Conservation (phyloP, 2,329 filamentous ascomycete species). For the Colletotrichum nymphaeae region DNA sequence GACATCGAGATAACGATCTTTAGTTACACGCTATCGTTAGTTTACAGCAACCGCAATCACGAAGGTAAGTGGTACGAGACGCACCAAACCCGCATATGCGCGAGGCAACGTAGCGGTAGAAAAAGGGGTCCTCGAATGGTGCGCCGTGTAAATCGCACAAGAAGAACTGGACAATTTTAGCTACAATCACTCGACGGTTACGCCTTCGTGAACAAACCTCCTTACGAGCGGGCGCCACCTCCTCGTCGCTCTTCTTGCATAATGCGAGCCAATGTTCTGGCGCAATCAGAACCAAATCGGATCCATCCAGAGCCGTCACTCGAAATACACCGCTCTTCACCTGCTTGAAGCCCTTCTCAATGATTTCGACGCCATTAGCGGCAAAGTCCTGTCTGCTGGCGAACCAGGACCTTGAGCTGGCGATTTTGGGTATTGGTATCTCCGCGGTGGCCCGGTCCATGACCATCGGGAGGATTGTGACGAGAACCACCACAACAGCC, state of each 20-base stretch:
- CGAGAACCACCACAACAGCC: background rate
- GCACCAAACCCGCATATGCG: conserved; percentile 29
- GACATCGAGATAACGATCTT: conserved; percentile 23
- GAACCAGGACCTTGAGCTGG: conserved; percentile 27
- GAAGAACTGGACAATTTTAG: conserved; percentile 22
- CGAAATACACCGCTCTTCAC: conserved; percentile 23
- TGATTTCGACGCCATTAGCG: conserved; percentile 27
- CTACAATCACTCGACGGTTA: background rate
- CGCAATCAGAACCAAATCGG: conserved; percentile 22
- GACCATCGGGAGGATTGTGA: background rate
- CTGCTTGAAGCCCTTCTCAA: conserved; percentile 21
- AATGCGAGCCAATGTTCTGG: conserved; percentile 25
- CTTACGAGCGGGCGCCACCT: conserved; percentile 21
- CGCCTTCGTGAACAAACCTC: background rate
- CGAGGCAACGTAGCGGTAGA: conserved; percentile 19
- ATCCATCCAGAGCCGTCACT: conserved; percentile 25
- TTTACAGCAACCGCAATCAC: background rate
- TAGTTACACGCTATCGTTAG: background rate
- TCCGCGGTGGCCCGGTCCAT: background rate
- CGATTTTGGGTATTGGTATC: conserved; percentile 10
- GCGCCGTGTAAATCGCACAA: conserved; percentile 24
- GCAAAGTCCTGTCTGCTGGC: conserved; percentile 22
- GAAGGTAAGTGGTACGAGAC: background rate
- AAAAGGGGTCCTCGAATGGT: conserved; percentile 24
- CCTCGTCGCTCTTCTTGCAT: conserved; percentile 31